Conservation (phyloP, 176 grass and related monocot species). For the Dendrocalamus sinicus region DNA sequence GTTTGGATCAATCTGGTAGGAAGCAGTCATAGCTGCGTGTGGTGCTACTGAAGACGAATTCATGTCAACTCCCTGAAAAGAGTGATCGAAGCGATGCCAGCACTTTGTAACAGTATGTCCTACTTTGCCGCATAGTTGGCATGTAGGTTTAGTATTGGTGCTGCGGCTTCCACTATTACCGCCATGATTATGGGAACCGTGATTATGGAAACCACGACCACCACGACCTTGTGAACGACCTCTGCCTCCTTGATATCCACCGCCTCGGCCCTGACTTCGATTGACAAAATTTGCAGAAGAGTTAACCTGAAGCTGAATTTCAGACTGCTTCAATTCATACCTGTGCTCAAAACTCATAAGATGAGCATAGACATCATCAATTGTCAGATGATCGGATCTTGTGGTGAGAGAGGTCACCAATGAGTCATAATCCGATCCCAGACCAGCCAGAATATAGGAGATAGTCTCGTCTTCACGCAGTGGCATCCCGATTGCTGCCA, state of each 20-base stretch:
- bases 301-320: not conserved
- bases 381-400: fast-evolving
- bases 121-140: not conserved
- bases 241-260: not conserved
- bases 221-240: no score
- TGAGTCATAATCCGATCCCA: not conserved
- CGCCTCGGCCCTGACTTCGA: no score
- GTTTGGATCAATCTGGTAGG: not conserved
- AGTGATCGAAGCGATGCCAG: not conserved
- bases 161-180: no score
- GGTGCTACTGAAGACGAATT: no score
- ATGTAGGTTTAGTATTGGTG: not conserved
- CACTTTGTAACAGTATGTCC: not conserved
- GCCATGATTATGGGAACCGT: no score
- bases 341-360: no score
- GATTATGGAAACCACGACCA: no score
- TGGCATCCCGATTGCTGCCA: not conserved
- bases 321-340: not conserved
- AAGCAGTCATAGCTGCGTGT: no score
- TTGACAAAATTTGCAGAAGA: no score
- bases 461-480: not conserved
- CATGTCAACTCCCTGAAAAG: no score
- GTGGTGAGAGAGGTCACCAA: not conserved
- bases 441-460: not conserved
- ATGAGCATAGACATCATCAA: not conserved